phyloP scores from a whole-genome alignment of 2,329 filamentous ascomycete genomes.

The Trichoderma brevicompactum region DNA sequence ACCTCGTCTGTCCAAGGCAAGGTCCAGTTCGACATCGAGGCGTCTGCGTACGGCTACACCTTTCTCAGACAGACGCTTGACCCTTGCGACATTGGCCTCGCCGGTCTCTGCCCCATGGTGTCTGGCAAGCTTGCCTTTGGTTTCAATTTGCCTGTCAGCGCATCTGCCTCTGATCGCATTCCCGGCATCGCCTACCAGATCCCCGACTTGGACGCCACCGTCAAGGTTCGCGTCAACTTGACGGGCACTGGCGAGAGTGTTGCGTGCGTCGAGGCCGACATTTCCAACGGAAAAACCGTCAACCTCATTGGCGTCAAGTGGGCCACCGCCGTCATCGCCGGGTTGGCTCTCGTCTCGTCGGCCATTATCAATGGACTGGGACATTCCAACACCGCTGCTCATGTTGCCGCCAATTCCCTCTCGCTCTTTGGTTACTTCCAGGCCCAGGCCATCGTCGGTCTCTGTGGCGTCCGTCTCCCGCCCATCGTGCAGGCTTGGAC shows the following conservation, averaged over 20 bases:
- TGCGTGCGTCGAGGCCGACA: conserved; percentile 83
- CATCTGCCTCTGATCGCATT: conserved; percentile 64
- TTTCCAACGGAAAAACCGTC: conserved; percentile 92
- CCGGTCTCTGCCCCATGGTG: conserved; percentile 88
- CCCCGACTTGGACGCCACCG: conserved; percentile 86
- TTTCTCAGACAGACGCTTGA: conserved; percentile 70
- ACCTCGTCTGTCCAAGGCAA: conserved; percentile 82
- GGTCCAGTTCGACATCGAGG: conserved; percentile 74
- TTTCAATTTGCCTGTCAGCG: conserved; percentile 67
- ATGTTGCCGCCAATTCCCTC: conserved; percentile 90
- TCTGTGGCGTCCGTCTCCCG: conserved; percentile 79
- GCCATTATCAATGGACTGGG: conserved; percentile 88
- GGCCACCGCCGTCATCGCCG: conserved; percentile 85
- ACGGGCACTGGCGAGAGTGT: conserved; percentile 65
- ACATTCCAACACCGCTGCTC: conserved; percentile 90
- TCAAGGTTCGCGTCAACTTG: conserved; percentile 79
- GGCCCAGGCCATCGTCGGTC: conserved; percentile 86
- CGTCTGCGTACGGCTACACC: conserved; percentile 82
- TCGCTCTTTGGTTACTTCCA: conserved; percentile 97
- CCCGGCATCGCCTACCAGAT: conserved; percentile 87
- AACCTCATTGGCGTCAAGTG: conserved; percentile 87
- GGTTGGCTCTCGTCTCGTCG: conserved; percentile 79
- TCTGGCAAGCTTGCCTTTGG: conserved; percentile 77
- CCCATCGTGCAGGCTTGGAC: conserved; percentile 93
- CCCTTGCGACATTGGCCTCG: conserved; percentile 72